Base-by-base conservation (phyloP, 176 grass and related monocot genomes). In the Hsuehochloa calcarea region DNA sequence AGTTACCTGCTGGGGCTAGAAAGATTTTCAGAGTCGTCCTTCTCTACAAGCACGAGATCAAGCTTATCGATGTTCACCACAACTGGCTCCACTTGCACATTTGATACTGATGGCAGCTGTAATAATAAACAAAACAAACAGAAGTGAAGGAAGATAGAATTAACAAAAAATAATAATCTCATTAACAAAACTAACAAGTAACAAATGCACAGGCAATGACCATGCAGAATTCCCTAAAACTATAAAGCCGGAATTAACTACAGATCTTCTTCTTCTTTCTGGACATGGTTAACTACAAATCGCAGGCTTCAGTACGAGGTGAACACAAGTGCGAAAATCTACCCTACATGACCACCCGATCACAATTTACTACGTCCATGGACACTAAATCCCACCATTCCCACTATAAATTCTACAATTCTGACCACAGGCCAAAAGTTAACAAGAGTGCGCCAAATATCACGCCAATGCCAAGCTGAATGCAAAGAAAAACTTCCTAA, bases 41-140 rank as follows among this genome's bases (percentile, higher is more conserved):
- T 99, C 78, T 99, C 97, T 71, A 96, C 97, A 82, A 99, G 89
- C 82, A 96, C 88, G 0, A 99, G 90, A 80, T 99, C 97, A 62
- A 99, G 86, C 76, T 78, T 99, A 77, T 99, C 97, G 5, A 99
- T 94, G 46, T 90, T 94, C 78, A 99, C 93, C 51, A 92, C 61
- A 84, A 99, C 92, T 15, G 97, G 97, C 65, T 99, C 97, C 40
- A 91, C 82, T 96, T 99, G 97, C 78, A 99, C 97, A 91, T 99
- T 99, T 19, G 97, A 96, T 63, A 99, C 92, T 22, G 97, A 99
- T 51, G 97, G 93, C 20, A 99, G 87, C 96, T 99, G 88, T 37
- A 78, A 20, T 34, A 73, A 65, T 31, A 56, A 71, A 75, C 34
- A 43, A 40, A 86, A 68, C 5, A 64, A 64, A 31, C 12, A 64